phyloP scores from a whole-genome alignment of 345 rosid genomes.

The Orychophragmus violaceus region DNA sequence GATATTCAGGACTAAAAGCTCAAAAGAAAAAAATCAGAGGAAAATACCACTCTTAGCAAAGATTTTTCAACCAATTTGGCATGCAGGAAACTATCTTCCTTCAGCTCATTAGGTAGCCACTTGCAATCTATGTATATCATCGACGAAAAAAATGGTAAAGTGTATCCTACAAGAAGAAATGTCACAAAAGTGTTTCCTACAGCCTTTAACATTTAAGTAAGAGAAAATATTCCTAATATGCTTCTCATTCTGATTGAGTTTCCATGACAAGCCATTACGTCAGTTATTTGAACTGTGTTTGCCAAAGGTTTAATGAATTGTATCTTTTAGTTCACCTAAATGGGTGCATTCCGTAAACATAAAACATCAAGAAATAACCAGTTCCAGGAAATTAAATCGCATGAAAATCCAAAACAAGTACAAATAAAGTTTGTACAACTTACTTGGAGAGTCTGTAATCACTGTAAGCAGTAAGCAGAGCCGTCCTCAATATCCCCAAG shows the following conservation, averaged over 20 bases:
- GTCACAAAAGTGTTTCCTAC: background rate
- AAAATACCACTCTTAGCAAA: slow-evolving; percentile 61
- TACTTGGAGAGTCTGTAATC: slow-evolving; percentile 61
- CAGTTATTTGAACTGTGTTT: background rate
- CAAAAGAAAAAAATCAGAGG: slow-evolving; percentile 6
- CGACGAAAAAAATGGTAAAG: slow-evolving; percentile 4
- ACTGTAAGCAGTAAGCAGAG: slow-evolving; percentile 49
- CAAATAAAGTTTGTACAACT: background rate
- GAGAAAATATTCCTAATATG: background rate
- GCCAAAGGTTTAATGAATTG: background rate
- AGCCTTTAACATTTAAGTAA: background rate
- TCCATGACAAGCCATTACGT: background rate
- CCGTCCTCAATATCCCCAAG: slow-evolving; percentile 42
- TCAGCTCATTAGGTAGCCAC: slow-evolving; percentile 57
- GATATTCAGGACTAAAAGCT: background rate
- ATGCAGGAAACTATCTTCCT: slow-evolving; percentile 46
- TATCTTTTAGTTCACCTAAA: background rate
- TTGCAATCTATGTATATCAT: slow-evolving; percentile 51
- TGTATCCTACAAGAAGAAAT: background rate
- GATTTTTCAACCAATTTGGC: slow-evolving; percentile 56
- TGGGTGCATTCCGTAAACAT: background rate
- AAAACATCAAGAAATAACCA: background rate
- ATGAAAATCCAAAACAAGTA: background rate
- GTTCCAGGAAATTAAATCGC: background rate
- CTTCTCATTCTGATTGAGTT: background rate